Conservation (phyloP, 2,329 filamentous ascomycete species). For the Microdochium bolleyi region DNA sequence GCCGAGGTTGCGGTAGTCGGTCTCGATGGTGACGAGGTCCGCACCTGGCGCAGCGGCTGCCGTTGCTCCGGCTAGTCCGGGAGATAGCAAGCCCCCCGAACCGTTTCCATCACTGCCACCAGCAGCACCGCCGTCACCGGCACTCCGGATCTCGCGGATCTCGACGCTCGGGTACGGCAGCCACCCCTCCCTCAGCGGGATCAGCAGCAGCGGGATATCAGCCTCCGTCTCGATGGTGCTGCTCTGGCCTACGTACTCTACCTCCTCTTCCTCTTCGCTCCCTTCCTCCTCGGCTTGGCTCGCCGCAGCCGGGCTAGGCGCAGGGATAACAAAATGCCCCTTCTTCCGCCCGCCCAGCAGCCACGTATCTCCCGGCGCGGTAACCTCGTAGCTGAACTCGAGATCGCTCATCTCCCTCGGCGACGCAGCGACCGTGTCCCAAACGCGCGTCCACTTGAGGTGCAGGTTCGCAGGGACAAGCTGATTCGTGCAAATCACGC, state of each 20-base stretch:
- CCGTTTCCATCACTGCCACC: slow-evolving; percentile 4
- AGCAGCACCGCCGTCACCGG: slow-evolving; percentile 11
- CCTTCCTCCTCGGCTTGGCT: background rate
- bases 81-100: too few relatives aligned
- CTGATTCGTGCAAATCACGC: slow-evolving; percentile 52
- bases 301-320: slow-evolving; percentile 10
- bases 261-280: background rate
- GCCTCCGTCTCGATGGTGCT: slow-evolving; percentile 41
- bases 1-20: slow-evolving; percentile 70
- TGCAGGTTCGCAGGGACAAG: slow-evolving; percentile 55
- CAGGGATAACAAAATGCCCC: slow-evolving; percentile 63
- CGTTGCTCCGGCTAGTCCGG: too few relatives aligned
- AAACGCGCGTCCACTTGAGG: slow-evolving; percentile 54
- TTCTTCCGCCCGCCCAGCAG: slow-evolving; percentile 75
- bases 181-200: slow-evolving; percentile 72
- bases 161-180: slow-evolving; percentile 74
- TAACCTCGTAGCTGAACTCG: slow-evolving; percentile 79
- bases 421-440: slow-evolving; percentile 44
- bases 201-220: slow-evolving; percentile 62
- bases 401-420: slow-evolving; percentile 33
- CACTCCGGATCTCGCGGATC: slow-evolving; percentile 52
- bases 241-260: slow-evolving; percentile 11
- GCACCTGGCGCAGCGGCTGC: too few relatives aligned
- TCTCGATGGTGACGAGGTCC: slow-evolving; percentile 52
- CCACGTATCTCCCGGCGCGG: slow-evolving; percentile 69